Evolutionary conservation across 176 grass and related monocot genomes (phyloP), one percentile per base, ranked within the genome.

Genomic region (Saccharum spontaneum): DNA sequence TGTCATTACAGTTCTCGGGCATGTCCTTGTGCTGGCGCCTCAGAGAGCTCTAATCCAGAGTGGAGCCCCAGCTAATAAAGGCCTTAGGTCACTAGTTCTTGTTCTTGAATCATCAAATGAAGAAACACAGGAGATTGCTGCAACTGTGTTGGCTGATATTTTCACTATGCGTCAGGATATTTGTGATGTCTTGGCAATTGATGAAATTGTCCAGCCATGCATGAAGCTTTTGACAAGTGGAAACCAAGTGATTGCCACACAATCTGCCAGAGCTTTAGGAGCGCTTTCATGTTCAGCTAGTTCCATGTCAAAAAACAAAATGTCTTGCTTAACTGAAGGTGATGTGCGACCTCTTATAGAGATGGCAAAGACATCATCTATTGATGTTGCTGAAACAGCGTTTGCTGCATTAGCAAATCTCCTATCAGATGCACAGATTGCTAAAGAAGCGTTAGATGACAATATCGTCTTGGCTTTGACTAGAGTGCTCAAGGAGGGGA

Each of bases 151-250:
- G 77, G 93, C 96, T 76, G 97, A 98, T 96, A 86, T 98, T 87
- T 98, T 98, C 77, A 95, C 86, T 79, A 81, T 28, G 28, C 91
- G 93, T 65, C 91, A 88, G 63, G 91, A 94, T 92, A 95, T 98
- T 62, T 98, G 97, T 78, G 91, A 95, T 36, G 89, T 81, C 73
- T 92, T 98, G 69, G 91, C 84, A 69, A 98, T 86, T 61, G 88
- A 95, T 84, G 97, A 98, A 91, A 93, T 98, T 78, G 83, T 98
- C 67, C 86, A 94, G 80, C 93, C 97, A 83, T 98, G 88, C 82
- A 92, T 98, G 84, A 95, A 98, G 83, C 91, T 98, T 92, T 90
- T 98, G 91, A 89, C 96, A 73, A 98, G 91, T 78, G 87, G 91
- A 83, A 90, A 90, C 75, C 97, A 85, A 87, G 86, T 90, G 74